Evolutionary conservation across 116 monocot genomes (phyloP).

Genomic region (Iris pallida): DNA sequence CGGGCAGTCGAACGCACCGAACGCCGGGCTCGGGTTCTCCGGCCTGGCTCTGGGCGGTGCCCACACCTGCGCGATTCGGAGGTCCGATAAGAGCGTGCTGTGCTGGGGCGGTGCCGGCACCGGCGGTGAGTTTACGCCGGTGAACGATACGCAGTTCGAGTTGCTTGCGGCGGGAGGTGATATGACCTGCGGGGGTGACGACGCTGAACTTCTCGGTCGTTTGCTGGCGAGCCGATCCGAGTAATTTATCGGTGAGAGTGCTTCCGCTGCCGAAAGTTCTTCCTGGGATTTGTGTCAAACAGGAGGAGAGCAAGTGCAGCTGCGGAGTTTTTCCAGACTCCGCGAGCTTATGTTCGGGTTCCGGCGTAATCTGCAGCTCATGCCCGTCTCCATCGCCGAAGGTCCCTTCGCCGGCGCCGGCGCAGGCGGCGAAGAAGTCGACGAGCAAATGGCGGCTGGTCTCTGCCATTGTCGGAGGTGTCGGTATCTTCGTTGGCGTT

Average conservation of each 20-base stretch:
- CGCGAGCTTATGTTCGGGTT: slow-evolving; percentile 42
- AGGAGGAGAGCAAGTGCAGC: not conserved
- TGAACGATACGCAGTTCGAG: slow-evolving; percentile 25
- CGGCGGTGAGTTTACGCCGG: slow-evolving; percentile 17
- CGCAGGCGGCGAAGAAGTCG: slow-evolving; percentile 3
- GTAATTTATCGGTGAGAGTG: not conserved
- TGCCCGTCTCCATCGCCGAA: slow-evolving; percentile 10
- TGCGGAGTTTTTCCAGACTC: slow-evolving; percentile 45
- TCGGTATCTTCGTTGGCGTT: slow-evolving; percentile 46
- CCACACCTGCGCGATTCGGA: slow-evolving; percentile 55
- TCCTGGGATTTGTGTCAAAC: slow-evolving; percentile 54
- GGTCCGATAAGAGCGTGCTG: slow-evolving; percentile 34
- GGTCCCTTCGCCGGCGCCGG: slow-evolving; percentile 3
- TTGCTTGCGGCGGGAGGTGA: slow-evolving; percentile 68
- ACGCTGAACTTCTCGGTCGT: slow-evolving; percentile 43
- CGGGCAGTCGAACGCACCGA: slow-evolving; percentile 25
- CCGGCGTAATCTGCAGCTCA: slow-evolving; percentile 51
- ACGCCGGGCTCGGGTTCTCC: slow-evolving; percentile 30
- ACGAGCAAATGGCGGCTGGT: slow-evolving; percentile 28
- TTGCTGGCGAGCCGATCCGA: slow-evolving; percentile 43
- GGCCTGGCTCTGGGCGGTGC: slow-evolving; percentile 44
- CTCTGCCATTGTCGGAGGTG: slow-evolving; percentile 53
- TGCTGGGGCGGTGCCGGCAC: slow-evolving; percentile 52
- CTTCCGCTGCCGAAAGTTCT: slow-evolving; percentile 41
- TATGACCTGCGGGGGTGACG: slow-evolving; percentile 63